Percentiles rank a stretch among this genome's conserved stretches.
These are phyloP conservation scores for Boletus tylopilopsis DNA, from an alignment of 768 basidiomycete species.

Conservation along the genomic window DNA sequence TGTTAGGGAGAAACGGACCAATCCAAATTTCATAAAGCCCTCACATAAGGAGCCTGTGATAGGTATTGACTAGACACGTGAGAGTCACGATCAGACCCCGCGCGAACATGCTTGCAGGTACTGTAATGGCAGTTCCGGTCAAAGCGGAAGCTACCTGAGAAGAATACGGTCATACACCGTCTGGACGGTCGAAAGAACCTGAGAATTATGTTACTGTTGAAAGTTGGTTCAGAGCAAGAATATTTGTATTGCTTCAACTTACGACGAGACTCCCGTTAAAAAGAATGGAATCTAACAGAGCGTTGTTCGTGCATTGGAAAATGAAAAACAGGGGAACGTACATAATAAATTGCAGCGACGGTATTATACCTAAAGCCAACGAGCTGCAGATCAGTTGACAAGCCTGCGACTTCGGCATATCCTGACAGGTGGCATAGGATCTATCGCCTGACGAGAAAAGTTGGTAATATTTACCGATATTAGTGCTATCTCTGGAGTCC, in stretches of 20 bases:
- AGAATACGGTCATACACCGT: conserved; percentile 26
- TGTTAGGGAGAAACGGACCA: neutral
- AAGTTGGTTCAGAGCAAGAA: neutral
- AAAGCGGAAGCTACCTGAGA: neutral
- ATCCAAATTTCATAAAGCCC: conserved; percentile 3
- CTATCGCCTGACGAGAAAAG: neutral
- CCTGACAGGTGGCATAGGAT: conserved; percentile 23
- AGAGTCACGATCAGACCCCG: conserved; percentile 38
- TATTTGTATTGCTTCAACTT: conserved; percentile 9
- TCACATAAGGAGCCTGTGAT: conserved; percentile 29
- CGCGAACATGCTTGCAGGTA: conserved; percentile 35
- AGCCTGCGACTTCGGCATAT: conserved; percentile 43
- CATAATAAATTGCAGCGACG: conserved; percentile 37
- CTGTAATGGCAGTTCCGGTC: conserved; percentile 24
- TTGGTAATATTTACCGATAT: conserved; percentile 34
- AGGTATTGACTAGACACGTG: conserved; percentile 35
- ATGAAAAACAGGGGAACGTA: conserved; percentile 3
- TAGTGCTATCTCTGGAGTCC: conserved; percentile 39
- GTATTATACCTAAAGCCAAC: conserved; percentile 34
- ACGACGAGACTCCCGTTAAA: conserved; percentile 36
- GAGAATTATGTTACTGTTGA: conserved; percentile 33
- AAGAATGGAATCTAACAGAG: conserved; percentile 32
- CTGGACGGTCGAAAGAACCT: conserved; percentile 33
- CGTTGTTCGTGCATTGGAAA: neutral
- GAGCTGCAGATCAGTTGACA: conserved; percentile 37